These are phyloP conservation scores for Penicillium sp. DNA, from an alignment of 2,329 filamentous ascomycete species.

Conservation along the genomic window DNA sequence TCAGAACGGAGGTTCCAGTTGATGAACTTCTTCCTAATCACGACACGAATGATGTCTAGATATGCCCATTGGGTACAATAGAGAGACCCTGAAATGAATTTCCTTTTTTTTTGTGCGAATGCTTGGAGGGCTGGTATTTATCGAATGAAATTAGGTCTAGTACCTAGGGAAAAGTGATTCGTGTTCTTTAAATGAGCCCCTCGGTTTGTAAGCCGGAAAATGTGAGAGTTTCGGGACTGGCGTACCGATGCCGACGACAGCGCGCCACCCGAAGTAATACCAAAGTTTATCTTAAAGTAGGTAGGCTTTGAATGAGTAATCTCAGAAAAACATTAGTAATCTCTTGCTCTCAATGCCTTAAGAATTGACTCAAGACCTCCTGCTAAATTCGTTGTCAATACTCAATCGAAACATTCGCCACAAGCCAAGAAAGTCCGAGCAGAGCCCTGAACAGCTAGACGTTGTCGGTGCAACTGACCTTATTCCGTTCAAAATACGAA, in stretches of 20 bases:
- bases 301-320: neutral
- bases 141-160: neutral
- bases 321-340: neutral
- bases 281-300: neutral
- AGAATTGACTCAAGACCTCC: too few species aligned
- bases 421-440: neutral
- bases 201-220: neutral
- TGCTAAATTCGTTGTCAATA: neutral
- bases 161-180: neutral
- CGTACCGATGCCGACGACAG: neutral
- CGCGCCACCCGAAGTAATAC: neutral
- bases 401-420: neutral
- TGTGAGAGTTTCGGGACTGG: neutral
- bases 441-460: neutral
- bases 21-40: constrained; percentile 13
- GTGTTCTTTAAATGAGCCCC: neutral
- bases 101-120: constrained; percentile 8
- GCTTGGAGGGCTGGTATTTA: neutral
- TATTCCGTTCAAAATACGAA: neutral
- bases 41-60: constrained; percentile 24
- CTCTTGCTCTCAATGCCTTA: neutral
- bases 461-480: neutral
- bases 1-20: neutral
- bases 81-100: constrained; percentile 19
- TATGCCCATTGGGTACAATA: constrained; percentile 19